These are phyloP conservation scores for Fomitopsis pinicola DNA, from an alignment of 1,284 basidiomycete species.

Conservation along the genomic window DNA sequence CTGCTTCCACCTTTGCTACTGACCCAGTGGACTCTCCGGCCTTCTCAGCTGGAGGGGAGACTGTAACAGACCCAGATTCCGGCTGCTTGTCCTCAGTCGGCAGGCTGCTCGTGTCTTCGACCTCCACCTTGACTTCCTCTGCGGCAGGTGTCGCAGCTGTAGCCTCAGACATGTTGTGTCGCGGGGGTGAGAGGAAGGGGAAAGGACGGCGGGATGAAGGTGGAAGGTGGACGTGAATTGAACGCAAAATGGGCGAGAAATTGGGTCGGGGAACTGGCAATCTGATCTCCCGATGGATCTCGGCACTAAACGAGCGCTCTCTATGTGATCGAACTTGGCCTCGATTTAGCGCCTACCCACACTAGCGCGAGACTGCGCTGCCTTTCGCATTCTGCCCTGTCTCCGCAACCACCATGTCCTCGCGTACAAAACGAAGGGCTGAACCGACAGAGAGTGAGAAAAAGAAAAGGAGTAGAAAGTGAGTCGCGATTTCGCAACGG, in stretches of 20 bases:
- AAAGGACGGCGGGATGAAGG: background rate
- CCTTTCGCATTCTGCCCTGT: background rate
- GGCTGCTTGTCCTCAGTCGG: constrained; percentile 4
- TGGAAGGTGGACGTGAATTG: background rate
- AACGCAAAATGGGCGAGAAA: background rate
- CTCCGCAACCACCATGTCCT: constrained; percentile 20
- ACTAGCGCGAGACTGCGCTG: background rate
- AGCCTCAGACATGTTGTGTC: background rate
- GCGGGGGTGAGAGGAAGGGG: background rate
- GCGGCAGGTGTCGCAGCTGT: constrained; percentile 1
- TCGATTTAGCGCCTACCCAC: background rate
- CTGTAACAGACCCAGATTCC: background rate
- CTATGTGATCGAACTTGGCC: background rate
- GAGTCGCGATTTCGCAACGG: background rate
- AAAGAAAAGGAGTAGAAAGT: constrained; percentile 29
- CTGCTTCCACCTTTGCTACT: background rate
- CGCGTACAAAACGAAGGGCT: constrained; percentile 28
- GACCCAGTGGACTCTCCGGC: background rate
- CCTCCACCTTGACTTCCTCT: constrained; percentile 4
- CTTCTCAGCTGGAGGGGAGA: background rate
- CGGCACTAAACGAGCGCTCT: background rate
- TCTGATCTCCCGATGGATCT: background rate
- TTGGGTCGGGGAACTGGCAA: background rate
- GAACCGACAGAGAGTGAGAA: constrained; percentile 21
- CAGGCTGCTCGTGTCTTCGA: constrained; percentile 10